Evolutionary conservation across 352 stramenopile species (phyloP), one percentile per base, ranked within the genome.

Genomic region (Pythium periplocum): DNA sequence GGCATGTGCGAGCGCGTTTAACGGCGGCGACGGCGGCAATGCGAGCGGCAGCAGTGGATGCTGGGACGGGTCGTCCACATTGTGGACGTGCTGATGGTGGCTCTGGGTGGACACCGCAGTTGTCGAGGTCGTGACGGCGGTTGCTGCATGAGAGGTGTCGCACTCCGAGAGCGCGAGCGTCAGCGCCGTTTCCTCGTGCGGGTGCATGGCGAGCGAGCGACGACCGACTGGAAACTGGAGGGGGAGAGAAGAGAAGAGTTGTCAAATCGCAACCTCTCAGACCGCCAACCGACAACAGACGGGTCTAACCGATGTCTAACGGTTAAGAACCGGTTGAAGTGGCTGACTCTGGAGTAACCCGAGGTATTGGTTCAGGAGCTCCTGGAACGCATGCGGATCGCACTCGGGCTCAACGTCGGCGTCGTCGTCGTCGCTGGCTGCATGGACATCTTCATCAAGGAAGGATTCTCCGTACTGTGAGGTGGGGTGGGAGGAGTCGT

Each of bases 121-220:
- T 33, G 36, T 45, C 10, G 48, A 6, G 4, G 44, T 32, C 8
- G 37, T 6, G 7, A 11, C 37, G 32, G 42, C 26, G 33, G 54
- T 62, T 62, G 56, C 56, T 57, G 36, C 56, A 62, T 62, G 48
- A 64, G 57, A 51, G 51, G 45, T 52, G 51, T 35, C 45, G 35
- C n/a, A 26, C 30, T 59, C 51, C 33, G 33, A 40, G 17, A 64
- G 52, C 51, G 57, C 57, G 45, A 64, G 57, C 51, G 56, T 46
- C 49, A 64, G 51, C 48, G 56, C 57, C 32, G 57, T 64, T 55
- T 64, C 57, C n/a, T 64, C 57, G 47, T 64, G 57, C 5, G 57
- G 46, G 44, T 64, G 55, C 57, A 64, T 64, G 26, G 51, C 30
- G 12, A 33, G 36, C 26, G 17, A 26, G 17, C 17, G 17, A 26